Evolutionary conservation across 2,329 filamentous ascomycete species (phyloP).

Genomic region (Reticulascus tulasneorum): DNA sequence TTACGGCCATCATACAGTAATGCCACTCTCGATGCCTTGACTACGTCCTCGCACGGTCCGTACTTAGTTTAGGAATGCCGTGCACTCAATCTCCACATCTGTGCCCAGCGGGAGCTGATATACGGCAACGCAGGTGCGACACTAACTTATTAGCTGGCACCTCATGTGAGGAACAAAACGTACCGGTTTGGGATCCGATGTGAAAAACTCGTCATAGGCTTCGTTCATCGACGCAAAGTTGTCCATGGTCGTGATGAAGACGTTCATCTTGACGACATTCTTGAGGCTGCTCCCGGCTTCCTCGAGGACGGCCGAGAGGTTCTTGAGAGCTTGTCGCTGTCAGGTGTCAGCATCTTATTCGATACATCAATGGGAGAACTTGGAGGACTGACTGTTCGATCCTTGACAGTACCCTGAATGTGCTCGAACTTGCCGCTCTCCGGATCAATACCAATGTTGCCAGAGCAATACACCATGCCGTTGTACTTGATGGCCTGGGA

Average conservation of each 20-base stretch:
- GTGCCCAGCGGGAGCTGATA: constrained; percentile 67
- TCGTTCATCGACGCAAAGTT: constrained; percentile 59
- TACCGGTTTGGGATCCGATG: constrained; percentile 41
- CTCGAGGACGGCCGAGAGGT: constrained; percentile 55
- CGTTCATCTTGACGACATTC: constrained; percentile 64
- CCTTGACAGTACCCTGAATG: constrained; percentile 45
- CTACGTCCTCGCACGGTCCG: too few species aligned
- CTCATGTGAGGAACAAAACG: constrained; percentile 14
- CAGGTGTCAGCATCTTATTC: constrained; percentile 6
- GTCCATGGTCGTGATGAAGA: constrained; percentile 62
- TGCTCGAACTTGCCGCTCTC: constrained; percentile 39
- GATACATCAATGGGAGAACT: not conserved
- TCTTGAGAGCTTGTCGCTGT: constrained; percentile 53
- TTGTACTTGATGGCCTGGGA: constrained; percentile 59
- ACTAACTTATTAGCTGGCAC: constrained; percentile 25
- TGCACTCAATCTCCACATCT: constrained; percentile 72
- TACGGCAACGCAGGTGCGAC: constrained; percentile 67
- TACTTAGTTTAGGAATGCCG: constrained; percentile 24
- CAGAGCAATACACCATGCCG: constrained; percentile 69
- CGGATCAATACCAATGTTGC: constrained; percentile 55
- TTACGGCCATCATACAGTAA: too few species aligned
- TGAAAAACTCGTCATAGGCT: constrained; percentile 48
- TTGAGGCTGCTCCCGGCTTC: constrained; percentile 55
- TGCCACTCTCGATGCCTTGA: too few species aligned
- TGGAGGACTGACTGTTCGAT: constrained; percentile 39